phyloP scores from a whole-genome alignment of 2,329 filamentous ascomycete genomes.

The Venturia oleaginea region DNA sequence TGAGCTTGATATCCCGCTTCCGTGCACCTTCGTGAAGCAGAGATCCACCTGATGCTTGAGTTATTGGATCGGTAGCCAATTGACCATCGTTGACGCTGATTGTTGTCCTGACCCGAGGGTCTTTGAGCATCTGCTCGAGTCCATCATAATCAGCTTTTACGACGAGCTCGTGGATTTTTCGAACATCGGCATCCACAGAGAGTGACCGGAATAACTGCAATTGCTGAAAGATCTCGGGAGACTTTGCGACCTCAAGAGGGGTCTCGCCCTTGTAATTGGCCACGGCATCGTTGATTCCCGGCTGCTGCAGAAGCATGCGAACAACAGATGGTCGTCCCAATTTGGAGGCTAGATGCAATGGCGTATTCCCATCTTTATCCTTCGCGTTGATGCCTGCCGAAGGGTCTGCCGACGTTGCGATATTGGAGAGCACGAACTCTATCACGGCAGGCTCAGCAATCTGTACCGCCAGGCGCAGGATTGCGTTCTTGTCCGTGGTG shows the following conservation, averaged over 20 bases:
- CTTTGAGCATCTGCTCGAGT: slow-evolving; percentile 71
- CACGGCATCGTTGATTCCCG: slow-evolving; percentile 78
- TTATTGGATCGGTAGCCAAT: slow-evolving; percentile 70
- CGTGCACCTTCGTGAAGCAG: slow-evolving; percentile 88
- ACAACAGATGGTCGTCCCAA: slow-evolving; percentile 77
- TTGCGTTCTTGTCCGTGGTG: slow-evolving; percentile 51
- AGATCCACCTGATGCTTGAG: slow-evolving; percentile 76
- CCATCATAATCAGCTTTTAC: slow-evolving; percentile 62
- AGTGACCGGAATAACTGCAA: slow-evolving; percentile 83
- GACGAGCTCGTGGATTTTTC: slow-evolving; percentile 74
- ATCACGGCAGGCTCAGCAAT: slow-evolving; percentile 89
- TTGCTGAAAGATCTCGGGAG: slow-evolving; percentile 90
- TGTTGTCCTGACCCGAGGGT: slow-evolving; percentile 74
- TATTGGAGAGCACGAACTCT: slow-evolving; percentile 78
- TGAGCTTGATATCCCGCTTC: slow-evolving; percentile 76
- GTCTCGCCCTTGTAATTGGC: slow-evolving; percentile 77
- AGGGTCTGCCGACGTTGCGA: slow-evolving; percentile 42
- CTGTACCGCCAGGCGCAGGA: slow-evolving; percentile 89
- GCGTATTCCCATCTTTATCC: slow-evolving; percentile 90
- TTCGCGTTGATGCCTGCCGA: slow-evolving; percentile 76
- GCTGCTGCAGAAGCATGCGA: slow-evolving; percentile 70
- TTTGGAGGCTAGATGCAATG: slow-evolving; percentile 76
- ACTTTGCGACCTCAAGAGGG: slow-evolving; percentile 80
- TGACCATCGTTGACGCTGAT: slow-evolving; percentile 90
- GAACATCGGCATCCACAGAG: slow-evolving; percentile 79